Conservation (phyloP, 805 yeast genomes). For the Yarrowia divulgata region DNA sequence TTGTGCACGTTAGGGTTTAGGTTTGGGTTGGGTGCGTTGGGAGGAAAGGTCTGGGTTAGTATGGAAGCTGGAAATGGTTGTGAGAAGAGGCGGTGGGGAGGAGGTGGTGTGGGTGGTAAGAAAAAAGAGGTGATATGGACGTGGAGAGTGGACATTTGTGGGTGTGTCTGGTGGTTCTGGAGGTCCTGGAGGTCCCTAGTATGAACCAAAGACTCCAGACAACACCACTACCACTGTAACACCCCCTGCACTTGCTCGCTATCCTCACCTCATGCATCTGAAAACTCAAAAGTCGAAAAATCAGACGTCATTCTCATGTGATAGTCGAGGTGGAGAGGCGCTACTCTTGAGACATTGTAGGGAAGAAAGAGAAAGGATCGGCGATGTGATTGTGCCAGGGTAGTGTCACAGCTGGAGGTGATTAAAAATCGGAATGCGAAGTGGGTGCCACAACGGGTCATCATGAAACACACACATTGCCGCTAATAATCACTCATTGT, state of each 20-base stretch:
- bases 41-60: constrained; percentile 39
- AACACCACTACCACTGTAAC: not conserved
- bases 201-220: too few species aligned
- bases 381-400: constrained; percentile 16
- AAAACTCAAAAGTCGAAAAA: constrained; percentile 21
- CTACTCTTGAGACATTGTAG: constrained; percentile 20
- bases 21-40: constrained; percentile 39
- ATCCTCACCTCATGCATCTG: constrained; percentile 13
- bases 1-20: constrained; percentile 34
- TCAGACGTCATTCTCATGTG: constrained; percentile 38
- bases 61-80: not conserved
- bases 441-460: too few species aligned
- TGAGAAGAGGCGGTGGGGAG: not conserved
- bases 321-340: constrained; percentile 34
- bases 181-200: too few species aligned
- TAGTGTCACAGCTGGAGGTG: not conserved
- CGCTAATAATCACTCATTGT: too few species aligned
- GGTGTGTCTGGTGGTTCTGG: too few species aligned
- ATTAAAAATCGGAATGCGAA: not conserved
- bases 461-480: too few species aligned
- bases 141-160: too few species aligned
- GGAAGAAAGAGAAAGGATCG: not conserved
- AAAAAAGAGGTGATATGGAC: too few species aligned
- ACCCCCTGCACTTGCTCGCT: constrained; percentile 14
- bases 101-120: too few species aligned